phyloP scores from a whole-genome alignment of 331 rosid species.

The Rhamnella rubrinervis region DNA sequence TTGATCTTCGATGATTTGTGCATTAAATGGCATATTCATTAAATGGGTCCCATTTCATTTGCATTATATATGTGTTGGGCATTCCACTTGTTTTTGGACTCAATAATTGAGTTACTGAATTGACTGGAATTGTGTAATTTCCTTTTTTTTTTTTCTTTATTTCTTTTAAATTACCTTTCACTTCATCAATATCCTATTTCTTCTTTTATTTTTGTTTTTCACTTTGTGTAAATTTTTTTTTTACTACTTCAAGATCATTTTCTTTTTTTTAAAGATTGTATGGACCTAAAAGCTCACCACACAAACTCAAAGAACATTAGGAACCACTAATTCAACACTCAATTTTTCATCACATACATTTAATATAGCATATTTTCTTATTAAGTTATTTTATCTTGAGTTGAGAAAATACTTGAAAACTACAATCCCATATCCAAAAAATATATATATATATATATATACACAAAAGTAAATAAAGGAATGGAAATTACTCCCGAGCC shows the following conservation, averaged over 20 bases:
- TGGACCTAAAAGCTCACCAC: slow-evolving; percentile 19
- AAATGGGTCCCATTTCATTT: slow-evolving; percentile 35
- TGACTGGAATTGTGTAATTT: slow-evolving; percentile 14
- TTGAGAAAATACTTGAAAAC: too few relatives aligned
- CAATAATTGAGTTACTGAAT: slow-evolving; percentile 50
- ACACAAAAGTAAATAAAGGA: background rate
- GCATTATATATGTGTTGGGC: slow-evolving; percentile 32
- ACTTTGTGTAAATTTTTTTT: background rate
- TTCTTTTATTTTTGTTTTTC: too few relatives aligned
- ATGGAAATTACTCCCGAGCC: background rate
- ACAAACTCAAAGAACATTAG: slow-evolving; percentile 14
- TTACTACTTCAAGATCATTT: background rate
- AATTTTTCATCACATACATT: slow-evolving; percentile 7
- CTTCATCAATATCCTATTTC: too few relatives aligned
- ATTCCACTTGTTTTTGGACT: slow-evolving; percentile 43
- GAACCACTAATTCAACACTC: slow-evolving; percentile 2
- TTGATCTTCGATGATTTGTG: slow-evolving; percentile 35
- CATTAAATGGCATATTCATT: slow-evolving; percentile 58
- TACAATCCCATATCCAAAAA: too few relatives aligned
- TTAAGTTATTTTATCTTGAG: background rate
- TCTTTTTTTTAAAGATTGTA: background rate
- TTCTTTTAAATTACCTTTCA: background rate
- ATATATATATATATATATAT: background rate
- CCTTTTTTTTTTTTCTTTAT: background rate
- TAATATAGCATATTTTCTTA: background rate